phyloP scores from a whole-genome alignment of 305 asterid species.

The Lippia alba region DNA sequence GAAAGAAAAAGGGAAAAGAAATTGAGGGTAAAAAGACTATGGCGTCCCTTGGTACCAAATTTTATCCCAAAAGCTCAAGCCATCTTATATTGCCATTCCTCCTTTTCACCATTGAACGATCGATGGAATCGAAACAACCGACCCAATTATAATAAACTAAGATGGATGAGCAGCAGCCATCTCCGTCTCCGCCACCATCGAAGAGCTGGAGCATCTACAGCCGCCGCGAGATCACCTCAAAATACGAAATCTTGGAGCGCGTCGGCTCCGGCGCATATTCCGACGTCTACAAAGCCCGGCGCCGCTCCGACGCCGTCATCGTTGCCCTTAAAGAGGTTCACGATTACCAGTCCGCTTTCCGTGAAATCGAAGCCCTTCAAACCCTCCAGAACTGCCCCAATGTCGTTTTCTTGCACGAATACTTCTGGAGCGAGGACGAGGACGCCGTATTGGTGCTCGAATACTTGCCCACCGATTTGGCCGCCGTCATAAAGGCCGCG shows the following conservation, averaged over 20 bases:
- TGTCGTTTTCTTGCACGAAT: conserved; percentile 72
- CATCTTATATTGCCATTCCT: conserved; percentile 1
- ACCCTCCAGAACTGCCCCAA: conserved; percentile 72
- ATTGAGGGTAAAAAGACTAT: no score
- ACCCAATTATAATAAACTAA: neutral
- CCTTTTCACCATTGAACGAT: conserved; percentile 8
- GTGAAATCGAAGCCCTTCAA: conserved; percentile 90
- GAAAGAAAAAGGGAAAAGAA: no score
- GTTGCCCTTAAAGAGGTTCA: conserved; percentile 93
- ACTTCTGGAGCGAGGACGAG: conserved; percentile 94
- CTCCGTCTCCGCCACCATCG: conserved; percentile 45
- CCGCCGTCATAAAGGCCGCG: conserved; percentile 66
- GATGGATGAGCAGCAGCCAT: conserved; percentile 31
- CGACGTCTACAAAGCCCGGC: conserved; percentile 85
- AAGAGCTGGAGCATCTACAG: conserved; percentile 99
- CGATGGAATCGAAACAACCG: neutral
- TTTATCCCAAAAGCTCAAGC: conserved; percentile 19
- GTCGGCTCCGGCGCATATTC: conserved; percentile 97
- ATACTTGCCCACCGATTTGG: conserved; percentile 77
- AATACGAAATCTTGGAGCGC: conserved; percentile 74
- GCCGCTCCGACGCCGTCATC: conserved; percentile 69
- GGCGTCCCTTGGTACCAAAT: no score
- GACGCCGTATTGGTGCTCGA: conserved; percentile 93
- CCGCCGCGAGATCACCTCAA: conserved; percentile 74
- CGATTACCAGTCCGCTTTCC: conserved; percentile 83